Base-by-base conservation (phyloP, 441 rosid genomes). In the Pelargonium fulgidum region DNA sequence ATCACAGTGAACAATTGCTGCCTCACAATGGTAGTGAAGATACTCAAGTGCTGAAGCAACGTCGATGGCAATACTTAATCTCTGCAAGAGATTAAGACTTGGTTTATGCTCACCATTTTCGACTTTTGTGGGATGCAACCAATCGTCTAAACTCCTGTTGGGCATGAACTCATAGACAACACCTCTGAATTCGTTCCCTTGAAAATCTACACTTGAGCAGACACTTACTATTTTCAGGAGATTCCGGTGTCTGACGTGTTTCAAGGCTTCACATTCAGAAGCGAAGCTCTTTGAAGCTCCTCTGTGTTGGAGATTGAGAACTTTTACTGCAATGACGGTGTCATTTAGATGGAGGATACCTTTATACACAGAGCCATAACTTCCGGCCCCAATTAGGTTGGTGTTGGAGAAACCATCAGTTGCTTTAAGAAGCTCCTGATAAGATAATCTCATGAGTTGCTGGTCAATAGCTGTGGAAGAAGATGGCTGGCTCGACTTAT, bases 261-360 rank as follows among this genome's bases (percentile, higher is more conserved):
- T 48, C 54, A 48, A 48, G 54, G 54, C 54, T 48, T 48, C 54
- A 12, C 65, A 71, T 52, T 76, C 72, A 17, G 75, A 65, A 2
- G 54, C 26, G 66, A 75, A 71, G 58, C 78, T 71, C 41, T 71
- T 67, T 6, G 69, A 54, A 63, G 75, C 78, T 71, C 75, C 72
- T 17, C 42, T 13, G n/a, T 58, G 64, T 64, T 59, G 41, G 58
- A 74, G 70, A 54, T 69, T 47, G 24, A 74, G 70, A 5, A 71
- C 56, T 64, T 74, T 74, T n/a, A 78, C 71, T 0, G 75, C 77
- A n/a, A 77, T 45, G 3, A 24, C 1, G 16, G 44, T 44, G 44
- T 56, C 47, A 4, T 70, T 47, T 1, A 6, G 50, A 7, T 3
- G 33, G 0, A 78, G 76, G 33, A 22, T 56, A 3, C 79, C 79